Evolutionary conservation across 331 rosid genomes (phyloP).

Genomic region (Quercus tomentella): DNA sequence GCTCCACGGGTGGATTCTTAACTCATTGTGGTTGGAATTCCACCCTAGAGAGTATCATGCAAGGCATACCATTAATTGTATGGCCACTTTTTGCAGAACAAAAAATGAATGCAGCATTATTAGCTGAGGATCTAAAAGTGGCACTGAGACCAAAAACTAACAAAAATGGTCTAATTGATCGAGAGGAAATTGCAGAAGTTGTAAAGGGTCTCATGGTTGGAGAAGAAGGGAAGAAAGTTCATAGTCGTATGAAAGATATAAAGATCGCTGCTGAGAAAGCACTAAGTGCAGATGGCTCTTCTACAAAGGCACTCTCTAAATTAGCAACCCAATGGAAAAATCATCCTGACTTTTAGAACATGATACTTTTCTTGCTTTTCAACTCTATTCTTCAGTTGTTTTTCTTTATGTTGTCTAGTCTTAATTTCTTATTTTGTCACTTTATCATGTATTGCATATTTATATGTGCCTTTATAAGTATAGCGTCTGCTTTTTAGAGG

Average conservation of each 20-base stretch:
- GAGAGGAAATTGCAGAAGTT: slow-evolving; percentile 25
- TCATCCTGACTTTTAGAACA: not conserved
- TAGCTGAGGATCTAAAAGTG: slow-evolving; percentile 34
- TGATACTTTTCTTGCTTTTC: not conserved
- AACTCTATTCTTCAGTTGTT: too few relatives aligned
- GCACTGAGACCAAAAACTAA: slow-evolving; percentile 31
- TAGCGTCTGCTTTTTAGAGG: too few relatives aligned
- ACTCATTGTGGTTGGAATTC: slow-evolving; percentile 48
- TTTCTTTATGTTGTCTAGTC: too few relatives aligned
- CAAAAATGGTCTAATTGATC: slow-evolving; percentile 28
- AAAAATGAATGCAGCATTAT: slow-evolving; percentile 25
- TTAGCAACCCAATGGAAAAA: not conserved
- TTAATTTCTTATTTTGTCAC: too few relatives aligned
- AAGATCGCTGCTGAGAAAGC: not conserved
- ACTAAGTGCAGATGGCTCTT: not conserved
- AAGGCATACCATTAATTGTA: slow-evolving; percentile 43
- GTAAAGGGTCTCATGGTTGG: slow-evolving; percentile 26
- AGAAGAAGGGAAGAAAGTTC: slow-evolving; percentile 22
- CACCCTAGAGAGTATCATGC: slow-evolving; percentile 27
- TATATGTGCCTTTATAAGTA: too few relatives aligned
- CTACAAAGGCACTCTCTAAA: not conserved
- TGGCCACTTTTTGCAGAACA: slow-evolving; percentile 68
- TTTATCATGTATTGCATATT: too few relatives aligned
- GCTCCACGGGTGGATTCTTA: slow-evolving; percentile 30
- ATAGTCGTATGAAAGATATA: slow-evolving; percentile 5